These are phyloP conservation scores for Sordariomycetes sp. DNA, from an alignment of 2,329 filamentous ascomycete species.

Conservation along the genomic window DNA sequence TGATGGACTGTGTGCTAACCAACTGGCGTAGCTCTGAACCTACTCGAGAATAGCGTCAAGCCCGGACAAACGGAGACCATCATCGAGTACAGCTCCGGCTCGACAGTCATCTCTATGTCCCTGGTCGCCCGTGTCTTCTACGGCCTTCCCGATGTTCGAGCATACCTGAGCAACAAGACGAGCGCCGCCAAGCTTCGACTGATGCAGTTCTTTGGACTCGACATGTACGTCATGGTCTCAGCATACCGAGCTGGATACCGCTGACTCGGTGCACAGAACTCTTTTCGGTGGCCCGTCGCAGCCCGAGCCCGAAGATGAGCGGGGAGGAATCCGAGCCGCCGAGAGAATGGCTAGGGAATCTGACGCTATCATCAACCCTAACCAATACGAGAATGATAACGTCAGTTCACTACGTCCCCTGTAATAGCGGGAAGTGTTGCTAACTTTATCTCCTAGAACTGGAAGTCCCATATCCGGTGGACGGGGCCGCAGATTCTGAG, in stretches of 20 bases:
- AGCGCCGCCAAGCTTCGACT: slow-evolving; percentile 16
- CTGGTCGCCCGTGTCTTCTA: slow-evolving; percentile 18
- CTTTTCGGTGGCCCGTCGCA: slow-evolving; percentile 19
- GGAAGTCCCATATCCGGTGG: slow-evolving; percentile 41
- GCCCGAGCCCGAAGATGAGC: slow-evolving; percentile 16
- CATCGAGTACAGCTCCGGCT: slow-evolving; percentile 48
- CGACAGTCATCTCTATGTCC: slow-evolving; percentile 45
- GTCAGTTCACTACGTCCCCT: slow-evolving; percentile 7
- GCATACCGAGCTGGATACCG: background rate
- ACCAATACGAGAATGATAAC: slow-evolving; percentile 20
- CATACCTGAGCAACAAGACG: slow-evolving; percentile 36
- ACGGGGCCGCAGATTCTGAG: slow-evolving; percentile 43
- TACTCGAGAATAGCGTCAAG: slow-evolving; percentile 18
- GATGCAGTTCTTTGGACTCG: slow-evolving; percentile 19
- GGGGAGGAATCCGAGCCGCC: slow-evolving; percentile 14
- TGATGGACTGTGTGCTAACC: background rate
- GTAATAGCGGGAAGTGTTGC: background rate
- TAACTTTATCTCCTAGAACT: slow-evolving; percentile 22
- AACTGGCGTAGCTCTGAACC: background rate
- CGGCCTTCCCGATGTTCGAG: slow-evolving; percentile 24
- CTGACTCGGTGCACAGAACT: slow-evolving; percentile 9
- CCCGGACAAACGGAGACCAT: slow-evolving; percentile 32
- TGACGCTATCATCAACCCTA: slow-evolving; percentile 14
- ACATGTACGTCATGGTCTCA: slow-evolving; percentile 12
- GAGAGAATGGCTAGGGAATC: background rate